phyloP scores from a whole-genome alignment of 1,284 basidiomycete genomes.

The Thelephora terrestris region DNA sequence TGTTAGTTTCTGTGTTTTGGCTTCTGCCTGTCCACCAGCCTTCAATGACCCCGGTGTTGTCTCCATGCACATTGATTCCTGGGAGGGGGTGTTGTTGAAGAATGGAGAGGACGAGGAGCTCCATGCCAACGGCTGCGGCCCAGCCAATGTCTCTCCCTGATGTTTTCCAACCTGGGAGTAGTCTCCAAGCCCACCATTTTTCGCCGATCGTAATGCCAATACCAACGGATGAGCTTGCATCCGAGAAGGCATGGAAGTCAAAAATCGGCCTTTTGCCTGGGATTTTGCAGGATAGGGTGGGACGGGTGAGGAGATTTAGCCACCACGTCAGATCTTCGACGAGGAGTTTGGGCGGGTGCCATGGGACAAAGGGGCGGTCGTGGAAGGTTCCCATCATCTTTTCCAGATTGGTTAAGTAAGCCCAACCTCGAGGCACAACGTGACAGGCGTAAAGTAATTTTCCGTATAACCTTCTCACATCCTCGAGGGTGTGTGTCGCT shows the following conservation, averaged over 20 bases:
- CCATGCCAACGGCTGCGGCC: conserved; percentile 24
- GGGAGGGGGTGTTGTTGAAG: not conserved
- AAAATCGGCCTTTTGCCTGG: conserved; percentile 17
- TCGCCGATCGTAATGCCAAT: conserved; percentile 25
- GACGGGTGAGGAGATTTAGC: conserved; percentile 11
- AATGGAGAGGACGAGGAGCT: conserved; percentile 22
- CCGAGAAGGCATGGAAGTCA: conserved; percentile 27
- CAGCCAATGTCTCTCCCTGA: conserved; percentile 15
- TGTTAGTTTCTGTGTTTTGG: conserved; percentile 13
- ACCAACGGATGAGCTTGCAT: conserved; percentile 32
- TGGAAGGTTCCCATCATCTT: conserved; percentile 9
- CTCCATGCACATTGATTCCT: conserved; percentile 13
- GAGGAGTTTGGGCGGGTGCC: conserved; percentile 12
- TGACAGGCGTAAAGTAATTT: not conserved
- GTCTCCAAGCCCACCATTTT: conserved; percentile 27
- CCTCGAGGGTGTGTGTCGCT: not conserved
- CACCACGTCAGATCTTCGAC: conserved; percentile 30
- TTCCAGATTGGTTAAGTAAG: conserved; percentile 35
- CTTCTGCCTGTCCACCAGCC: conserved; percentile 17
- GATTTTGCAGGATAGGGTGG: conserved; percentile 15
- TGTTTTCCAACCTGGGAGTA: conserved; percentile 25
- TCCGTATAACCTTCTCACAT: not conserved
- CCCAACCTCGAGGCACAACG: conserved; percentile 20
- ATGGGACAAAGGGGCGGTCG: conserved; percentile 19
- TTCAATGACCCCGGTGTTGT: conserved; percentile 22